Evolutionary conservation across 1,139 yeast genomes (phyloP).

Genomic region (Diutina rugosa): DNA sequence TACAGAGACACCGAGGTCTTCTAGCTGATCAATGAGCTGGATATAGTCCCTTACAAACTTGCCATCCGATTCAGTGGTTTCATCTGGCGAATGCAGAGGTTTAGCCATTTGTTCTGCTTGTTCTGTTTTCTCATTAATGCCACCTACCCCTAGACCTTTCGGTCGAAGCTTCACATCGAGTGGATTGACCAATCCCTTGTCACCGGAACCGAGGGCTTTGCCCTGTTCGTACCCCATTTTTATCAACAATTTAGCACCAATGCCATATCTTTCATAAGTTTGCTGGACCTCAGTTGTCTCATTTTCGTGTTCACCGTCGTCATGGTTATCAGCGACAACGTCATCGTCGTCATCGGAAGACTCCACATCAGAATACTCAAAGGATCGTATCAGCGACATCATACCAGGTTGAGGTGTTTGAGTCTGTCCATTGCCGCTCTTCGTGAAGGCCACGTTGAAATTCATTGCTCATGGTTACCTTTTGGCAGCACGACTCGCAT

Average conservation of each 20-base stretch:
- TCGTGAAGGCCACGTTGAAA: neutral
- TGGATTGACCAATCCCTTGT: slow-evolving; percentile 68
- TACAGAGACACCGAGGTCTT: neutral
- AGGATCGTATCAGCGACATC: neutral
- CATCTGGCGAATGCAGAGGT: neutral
- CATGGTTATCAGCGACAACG: neutral
- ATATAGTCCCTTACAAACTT: neutral
- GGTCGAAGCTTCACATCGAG: slow-evolving; percentile 60
- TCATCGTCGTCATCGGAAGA: neutral
- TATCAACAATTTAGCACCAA: slow-evolving; percentile 70
- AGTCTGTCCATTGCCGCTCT: neutral
- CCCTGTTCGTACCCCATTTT: slow-evolving; percentile 87
- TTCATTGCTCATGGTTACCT: neutral
- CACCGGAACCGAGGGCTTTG: slow-evolving; percentile 61
- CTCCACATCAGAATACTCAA: neutral
- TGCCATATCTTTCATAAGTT: slow-evolving; percentile 40
- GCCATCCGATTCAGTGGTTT: neutral
- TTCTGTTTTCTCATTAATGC: slow-evolving; percentile 22
- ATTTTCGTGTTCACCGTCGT: neutral
- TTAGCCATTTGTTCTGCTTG: neutral
- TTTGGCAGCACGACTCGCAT: neutral
- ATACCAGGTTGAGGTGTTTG: neutral
- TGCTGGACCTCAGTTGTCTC: neutral
- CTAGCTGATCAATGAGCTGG: neutral
- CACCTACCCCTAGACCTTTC: slow-evolving; percentile 65